These are phyloP conservation scores for Capronia epimyces DNA, from an alignment of 2,329 filamentous ascomycete genomes.

Conservation along the genomic window DNA sequence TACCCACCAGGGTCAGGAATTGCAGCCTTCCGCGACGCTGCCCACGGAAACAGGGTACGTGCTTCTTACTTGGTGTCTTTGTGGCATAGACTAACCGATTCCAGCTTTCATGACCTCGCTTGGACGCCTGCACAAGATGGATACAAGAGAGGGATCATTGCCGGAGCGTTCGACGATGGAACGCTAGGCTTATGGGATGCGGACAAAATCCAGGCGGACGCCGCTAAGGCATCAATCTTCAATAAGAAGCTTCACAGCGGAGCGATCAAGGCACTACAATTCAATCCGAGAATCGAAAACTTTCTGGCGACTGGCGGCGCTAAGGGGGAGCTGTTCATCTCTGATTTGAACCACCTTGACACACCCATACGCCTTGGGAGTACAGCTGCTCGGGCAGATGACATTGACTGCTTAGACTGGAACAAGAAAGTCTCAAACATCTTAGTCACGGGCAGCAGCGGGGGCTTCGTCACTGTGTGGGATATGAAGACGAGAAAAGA, in stretches of 20 bases:
- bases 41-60: slow-evolving; percentile 80
- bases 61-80: background rate
- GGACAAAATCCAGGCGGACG: slow-evolving; percentile 54
- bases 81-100: slow-evolving; percentile 6
- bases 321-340: slow-evolving; percentile 94
- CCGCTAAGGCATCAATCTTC: slow-evolving; percentile 72
- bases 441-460: slow-evolving; percentile 84
- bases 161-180: slow-evolving; percentile 90
- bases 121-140: slow-evolving; percentile 81
- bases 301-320: slow-evolving; percentile 87
- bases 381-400: slow-evolving; percentile 80
- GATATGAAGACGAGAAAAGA: slow-evolving; percentile 98
- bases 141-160: slow-evolving; percentile 80
- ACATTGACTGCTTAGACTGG: slow-evolving; percentile 96
- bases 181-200: slow-evolving; percentile 92
- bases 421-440: slow-evolving; percentile 98
- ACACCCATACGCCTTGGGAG: slow-evolving; percentile 87
- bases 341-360: slow-evolving; percentile 83
- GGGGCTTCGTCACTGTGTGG: slow-evolving; percentile 96
- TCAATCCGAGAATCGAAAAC: slow-evolving; percentile 88
- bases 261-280: slow-evolving; percentile 88
- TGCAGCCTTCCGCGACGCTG: slow-evolving; percentile 78
- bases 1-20: slow-evolving; percentile 68
- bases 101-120: slow-evolving; percentile 91
- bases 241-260: slow-evolving; percentile 85